Evolutionary conservation across 129 eudicot species (phyloP).

Genomic region (Scalesia atractyloides): DNA sequence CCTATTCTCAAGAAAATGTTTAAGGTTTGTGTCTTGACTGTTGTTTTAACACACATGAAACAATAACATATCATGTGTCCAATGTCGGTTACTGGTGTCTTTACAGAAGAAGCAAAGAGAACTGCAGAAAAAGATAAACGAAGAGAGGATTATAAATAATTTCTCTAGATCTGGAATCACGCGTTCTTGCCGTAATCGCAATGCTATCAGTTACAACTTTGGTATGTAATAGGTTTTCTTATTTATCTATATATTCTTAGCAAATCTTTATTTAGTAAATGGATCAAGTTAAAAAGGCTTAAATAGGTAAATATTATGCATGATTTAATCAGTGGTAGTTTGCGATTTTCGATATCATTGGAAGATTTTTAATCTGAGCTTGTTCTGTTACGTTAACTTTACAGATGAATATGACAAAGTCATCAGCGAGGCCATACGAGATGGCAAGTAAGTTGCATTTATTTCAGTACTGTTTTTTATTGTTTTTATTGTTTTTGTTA

Average conservation of each 20-base stretch:
- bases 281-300: neutral
- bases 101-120: constrained; percentile 68
- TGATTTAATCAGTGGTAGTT: neutral
- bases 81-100: constrained; percentile 10
- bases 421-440: constrained; percentile 63
- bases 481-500: neutral
- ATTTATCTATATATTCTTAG: neutral
- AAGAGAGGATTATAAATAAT: constrained; percentile 38
- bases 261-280: constrained; percentile 16
- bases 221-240: constrained; percentile 47
- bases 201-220: constrained; percentile 62
- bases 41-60: neutral
- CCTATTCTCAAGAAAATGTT: constrained; percentile 63
- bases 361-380: constrained; percentile 11
- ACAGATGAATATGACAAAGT: constrained; percentile 76
- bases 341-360: constrained; percentile 1
- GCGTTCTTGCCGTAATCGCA: constrained; percentile 66
- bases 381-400: constrained; percentile 14
- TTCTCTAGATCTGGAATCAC: constrained; percentile 44
- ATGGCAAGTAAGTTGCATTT: constrained; percentile 50
- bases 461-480: constrained; percentile 1
- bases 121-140: constrained; percentile 39
- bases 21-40: constrained; percentile 47
- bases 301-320: neutral
- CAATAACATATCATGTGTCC: constrained; percentile 5